A percentile compares a stretch with the other conserved stretches of the same genome.
phyloP scores from a whole-genome alignment of 495 filamentous ascomycete genomes.

The Penicillium dipodomyicola region DNA sequence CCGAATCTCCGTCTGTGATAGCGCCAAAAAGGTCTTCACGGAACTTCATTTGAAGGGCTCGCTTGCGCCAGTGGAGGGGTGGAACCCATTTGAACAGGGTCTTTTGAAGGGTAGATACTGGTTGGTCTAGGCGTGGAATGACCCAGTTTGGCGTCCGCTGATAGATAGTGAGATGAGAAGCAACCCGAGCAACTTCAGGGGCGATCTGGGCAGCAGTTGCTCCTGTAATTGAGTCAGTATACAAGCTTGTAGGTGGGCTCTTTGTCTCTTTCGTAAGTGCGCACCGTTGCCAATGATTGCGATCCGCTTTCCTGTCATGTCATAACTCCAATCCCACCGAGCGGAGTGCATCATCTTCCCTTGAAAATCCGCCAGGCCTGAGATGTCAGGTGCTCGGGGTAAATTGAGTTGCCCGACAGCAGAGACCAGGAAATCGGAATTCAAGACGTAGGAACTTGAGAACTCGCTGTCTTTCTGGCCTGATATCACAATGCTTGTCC shows the following conservation, averaged over 20 bases:
- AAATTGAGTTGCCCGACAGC: conserved; percentile 65
- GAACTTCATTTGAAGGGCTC: conserved; percentile 47
- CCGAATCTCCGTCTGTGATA: conserved; percentile 35
- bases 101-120: conserved; percentile 39
- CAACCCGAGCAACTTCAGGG: conserved; percentile 57
- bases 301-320: conserved; percentile 50
- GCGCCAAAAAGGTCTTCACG: conserved; percentile 44
- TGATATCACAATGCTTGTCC: conserved; percentile 36
- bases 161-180: conserved; percentile 59
- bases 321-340: conserved; percentile 49
- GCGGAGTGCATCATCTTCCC: conserved; percentile 57
- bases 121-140: conserved; percentile 43
- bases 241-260: conserved; percentile 20
- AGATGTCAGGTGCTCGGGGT: conserved; percentile 56
- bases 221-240: conserved; percentile 45
- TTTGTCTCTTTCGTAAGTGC: neutral
- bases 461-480: conserved; percentile 51
- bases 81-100: conserved; percentile 43
- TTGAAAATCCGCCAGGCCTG: conserved; percentile 54
- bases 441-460: conserved; percentile 41
- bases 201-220: conserved; percentile 72
- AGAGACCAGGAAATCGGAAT: conserved; percentile 58
- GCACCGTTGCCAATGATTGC: conserved; percentile 56
- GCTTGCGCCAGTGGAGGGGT: conserved; percentile 45
- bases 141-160: conserved; percentile 71